These are phyloP conservation scores for Kazachstania viticola DNA, from an alignment of 805 yeast species.

Conservation along the genomic window DNA sequence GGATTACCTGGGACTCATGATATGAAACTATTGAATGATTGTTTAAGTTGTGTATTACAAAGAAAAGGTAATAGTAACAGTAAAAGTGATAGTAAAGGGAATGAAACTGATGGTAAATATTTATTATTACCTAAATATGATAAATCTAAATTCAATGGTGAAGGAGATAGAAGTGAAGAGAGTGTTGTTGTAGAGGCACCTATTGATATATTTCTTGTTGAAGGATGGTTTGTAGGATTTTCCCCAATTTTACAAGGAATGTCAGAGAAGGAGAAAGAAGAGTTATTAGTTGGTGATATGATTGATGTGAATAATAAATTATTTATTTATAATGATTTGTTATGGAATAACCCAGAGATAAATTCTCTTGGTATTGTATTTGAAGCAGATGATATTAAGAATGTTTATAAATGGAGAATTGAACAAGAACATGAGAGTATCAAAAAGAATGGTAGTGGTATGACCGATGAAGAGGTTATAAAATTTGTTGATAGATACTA, in stretches of 20 bases:
- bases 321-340: conserved; percentile 33
- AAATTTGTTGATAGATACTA: conserved; percentile 71
- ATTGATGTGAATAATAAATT: conserved; percentile 43
- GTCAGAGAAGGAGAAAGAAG: conserved; percentile 6
- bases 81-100: conserved; percentile 20
- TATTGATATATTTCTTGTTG: conserved; percentile 62
- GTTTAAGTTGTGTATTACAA: conserved; percentile 25
- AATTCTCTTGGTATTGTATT: conserved; percentile 52
- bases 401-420: conserved; percentile 69
- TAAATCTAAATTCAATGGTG: conserved; percentile 58
- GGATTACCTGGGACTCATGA: conserved; percentile 97
- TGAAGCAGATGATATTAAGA: conserved; percentile 44
- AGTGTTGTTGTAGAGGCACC: conserved; percentile 23
- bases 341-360: conserved; percentile 37
- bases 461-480: conserved; percentile 62
- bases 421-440: conserved; percentile 36
- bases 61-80: too few relatives aligned
- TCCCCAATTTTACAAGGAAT: conserved; percentile 28
- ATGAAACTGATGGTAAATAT: conserved; percentile 14
- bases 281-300: conserved; percentile 19
- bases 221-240: conserved; percentile 94
- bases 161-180: conserved; percentile 57
- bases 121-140: conserved; percentile 59
- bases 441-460: conserved; percentile 49
- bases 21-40: conserved; percentile 23